These are phyloP conservation scores for Trichoderma gracile DNA, from an alignment of 2,329 filamentous ascomycete genomes.

Conservation along the genomic window DNA sequence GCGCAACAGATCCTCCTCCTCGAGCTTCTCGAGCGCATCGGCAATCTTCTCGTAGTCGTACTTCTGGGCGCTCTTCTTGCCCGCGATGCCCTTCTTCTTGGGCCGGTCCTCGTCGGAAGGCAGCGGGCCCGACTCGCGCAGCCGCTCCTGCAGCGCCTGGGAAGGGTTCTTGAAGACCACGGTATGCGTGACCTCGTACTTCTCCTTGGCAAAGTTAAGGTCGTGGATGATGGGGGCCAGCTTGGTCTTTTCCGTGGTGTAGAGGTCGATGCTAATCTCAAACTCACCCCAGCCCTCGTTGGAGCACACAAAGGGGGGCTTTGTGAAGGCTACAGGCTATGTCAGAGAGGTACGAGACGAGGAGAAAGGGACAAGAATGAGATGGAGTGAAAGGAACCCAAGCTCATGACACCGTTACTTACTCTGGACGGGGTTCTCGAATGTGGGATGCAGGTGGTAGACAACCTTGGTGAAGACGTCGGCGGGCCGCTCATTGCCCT, in stretches of 20 bases:
- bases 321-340: slow-evolving; percentile 65
- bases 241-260: slow-evolving; percentile 84
- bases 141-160: slow-evolving; percentile 72
- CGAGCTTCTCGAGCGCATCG: slow-evolving; percentile 82
- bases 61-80: slow-evolving; percentile 75
- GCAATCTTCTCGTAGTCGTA: slow-evolving; percentile 95
- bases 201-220: slow-evolving; percentile 80
- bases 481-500: slow-evolving; percentile 80
- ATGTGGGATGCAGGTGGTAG: slow-evolving; percentile 92
- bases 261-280: slow-evolving; percentile 85
- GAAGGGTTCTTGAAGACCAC: slow-evolving; percentile 93
- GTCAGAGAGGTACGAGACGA: neutral
- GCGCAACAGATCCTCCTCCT: slow-evolving; percentile 89
- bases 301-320: slow-evolving; percentile 81
- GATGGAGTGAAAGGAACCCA: too few species aligned
- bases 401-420: slow-evolving; percentile 41
- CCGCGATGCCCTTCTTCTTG: slow-evolving; percentile 62
- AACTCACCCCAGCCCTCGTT: slow-evolving; percentile 99
- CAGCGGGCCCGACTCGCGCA: slow-evolving; percentile 84
- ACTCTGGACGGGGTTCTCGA: slow-evolving; percentile 85
- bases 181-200: slow-evolving; percentile 79
- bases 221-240: slow-evolving; percentile 75
- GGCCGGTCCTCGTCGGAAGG: slow-evolving; percentile 67
- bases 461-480: slow-evolving; percentile 87
- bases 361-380: neutral